phyloP scores from a whole-genome alignment of 352 stramenopile genomes.

The Phytophthora macrochlamydospora region DNA sequence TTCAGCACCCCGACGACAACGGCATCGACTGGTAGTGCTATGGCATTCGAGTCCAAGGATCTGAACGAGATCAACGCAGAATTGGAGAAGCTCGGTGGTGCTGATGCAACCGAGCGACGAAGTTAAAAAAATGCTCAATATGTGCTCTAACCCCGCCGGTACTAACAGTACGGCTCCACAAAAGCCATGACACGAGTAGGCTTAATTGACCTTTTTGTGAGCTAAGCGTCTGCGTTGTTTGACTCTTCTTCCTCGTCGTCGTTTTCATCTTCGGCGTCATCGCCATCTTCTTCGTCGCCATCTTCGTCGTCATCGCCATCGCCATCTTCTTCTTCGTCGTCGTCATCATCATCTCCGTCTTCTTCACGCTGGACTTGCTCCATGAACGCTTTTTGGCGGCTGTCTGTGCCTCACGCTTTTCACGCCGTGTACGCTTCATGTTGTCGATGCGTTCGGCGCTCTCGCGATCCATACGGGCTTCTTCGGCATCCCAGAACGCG shows the following conservation, averaged over 20 bases:
- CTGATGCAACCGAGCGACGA: conserved; percentile 23
- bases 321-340: conserved; percentile 22
- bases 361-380: conserved; percentile 43
- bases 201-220: neutral
- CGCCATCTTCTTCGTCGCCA: conserved; percentile 23
- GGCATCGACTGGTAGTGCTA: conserved; percentile 25
- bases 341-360: conserved; percentile 28
- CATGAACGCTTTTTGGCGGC: conserved; percentile 65
- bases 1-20: conserved; percentile 24
- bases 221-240: conserved; percentile 20
- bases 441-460: conserved; percentile 47
- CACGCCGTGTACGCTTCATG: conserved; percentile 51
- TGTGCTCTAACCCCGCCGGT: no score
- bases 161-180: neutral
- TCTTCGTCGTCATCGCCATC: conserved; percentile 24
- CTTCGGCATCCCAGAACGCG: conserved; percentile 67
- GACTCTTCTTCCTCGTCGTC: conserved; percentile 33
- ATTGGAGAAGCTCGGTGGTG: conserved; percentile 71
- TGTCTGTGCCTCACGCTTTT: conserved; percentile 62
- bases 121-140: conserved; percentile 6
- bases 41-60: conserved; percentile 62
- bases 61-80: conserved; percentile 70
- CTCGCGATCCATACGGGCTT: conserved; percentile 46
- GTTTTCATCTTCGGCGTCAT: conserved; percentile 13
- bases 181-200: neutral